Evolutionary conservation across 2,329 filamentous ascomycete genomes (phyloP), one percentile per base, ranked within the genome.

Genomic region (Sporothrix inflata): DNA sequence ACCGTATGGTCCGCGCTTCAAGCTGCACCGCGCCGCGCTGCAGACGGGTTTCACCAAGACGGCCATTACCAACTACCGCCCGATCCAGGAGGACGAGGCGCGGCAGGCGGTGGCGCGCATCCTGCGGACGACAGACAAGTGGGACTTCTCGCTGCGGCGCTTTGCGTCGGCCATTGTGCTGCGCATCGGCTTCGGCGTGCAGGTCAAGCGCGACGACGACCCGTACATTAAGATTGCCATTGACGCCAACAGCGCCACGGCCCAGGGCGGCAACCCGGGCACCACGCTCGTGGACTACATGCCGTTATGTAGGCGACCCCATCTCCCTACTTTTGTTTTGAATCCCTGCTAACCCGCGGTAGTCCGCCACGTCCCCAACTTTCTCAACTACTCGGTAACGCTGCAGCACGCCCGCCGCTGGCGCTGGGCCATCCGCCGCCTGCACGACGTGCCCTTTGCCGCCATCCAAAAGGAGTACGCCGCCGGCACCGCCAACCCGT

Each of bases 211-310:
- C 16, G 77, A 82, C 38, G 70, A 78, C 19, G 81, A 84, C 72
- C 81, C 81, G 0, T 83, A 82, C 70, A 79, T 84, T 40, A 76
- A 82, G 69, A 78, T 83, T 73, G 80, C 82, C 7, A 70, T 69
- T 12, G 75, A 69, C 7, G 75, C 73, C 63, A 73, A 73, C 70
- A 65, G 73, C 5, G 74, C 75, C 60, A 78, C 77, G 40, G 78
- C 72, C 74, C 81, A 78, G 30, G 77, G 77, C 19, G 77, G 76
- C 38, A 75, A 78, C 38, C 77, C 79, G 19, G 79, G 78, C 16
- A 78, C 78, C 4, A 84, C 82, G 1, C 77, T 84, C 1, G 83
- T 86, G 14, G 85, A 87, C 75, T 81, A 84, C 73, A 85, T 86
- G 69, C 85, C 85, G 0, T 34, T 45, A 11, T 49, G 61, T 66